Base-by-base conservation (phyloP, 2,329 filamentous ascomycete genomes). In the Dryadomyces quercivorus region DNA sequence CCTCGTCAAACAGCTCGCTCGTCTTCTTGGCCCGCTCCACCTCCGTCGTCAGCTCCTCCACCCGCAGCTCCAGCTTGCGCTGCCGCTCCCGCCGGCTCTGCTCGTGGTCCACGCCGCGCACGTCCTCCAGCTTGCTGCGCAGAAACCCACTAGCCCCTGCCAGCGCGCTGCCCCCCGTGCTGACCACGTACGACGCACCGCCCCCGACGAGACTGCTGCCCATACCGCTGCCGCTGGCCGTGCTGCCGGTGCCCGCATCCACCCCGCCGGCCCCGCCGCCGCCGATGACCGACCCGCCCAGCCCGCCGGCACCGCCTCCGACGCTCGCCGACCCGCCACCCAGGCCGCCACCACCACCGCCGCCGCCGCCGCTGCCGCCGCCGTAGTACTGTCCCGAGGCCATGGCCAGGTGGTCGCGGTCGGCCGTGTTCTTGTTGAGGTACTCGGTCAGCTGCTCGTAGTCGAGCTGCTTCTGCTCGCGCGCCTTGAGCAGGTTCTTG, bases 381-480 rank as follows among this genome's bases (percentile, higher is more conserved):
- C 48, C 67, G 52, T 65, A 63, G 60, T 85, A 82, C 12, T 83
- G 55, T 21, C 59, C 81, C 0, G 82, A 81, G 8, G 53, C 13
- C 54, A 50, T 48, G 9, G 77, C 75, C 2, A 95, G 81, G 16
- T 80, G 75, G 69, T 98, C 93, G 50, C 91, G 85, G 69, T 98
- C 93, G 3, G 82, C 73, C 2, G 88, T 89, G 1, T 88, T 89
- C 67, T 95, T 95, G 71, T 88, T 88, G 53, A 96, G 86, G 69
- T 97, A 97, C 66, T 97, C 92, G 31, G 90, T 95, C 38, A 98
- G 77, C 60, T 89, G 91, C 71, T 98, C 93, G 64, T 92, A 95
- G 72, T 98, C 93, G 56, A 98, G 85, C 68, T 98, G 93, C 67
- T 98, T 98, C 72, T 94, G 90, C 72, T 98, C 93, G 40, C 93